Evolutionary conservation across 768 basidiomycete genomes (phyloP).

Genomic region (Leccinum pellstonianum): DNA sequence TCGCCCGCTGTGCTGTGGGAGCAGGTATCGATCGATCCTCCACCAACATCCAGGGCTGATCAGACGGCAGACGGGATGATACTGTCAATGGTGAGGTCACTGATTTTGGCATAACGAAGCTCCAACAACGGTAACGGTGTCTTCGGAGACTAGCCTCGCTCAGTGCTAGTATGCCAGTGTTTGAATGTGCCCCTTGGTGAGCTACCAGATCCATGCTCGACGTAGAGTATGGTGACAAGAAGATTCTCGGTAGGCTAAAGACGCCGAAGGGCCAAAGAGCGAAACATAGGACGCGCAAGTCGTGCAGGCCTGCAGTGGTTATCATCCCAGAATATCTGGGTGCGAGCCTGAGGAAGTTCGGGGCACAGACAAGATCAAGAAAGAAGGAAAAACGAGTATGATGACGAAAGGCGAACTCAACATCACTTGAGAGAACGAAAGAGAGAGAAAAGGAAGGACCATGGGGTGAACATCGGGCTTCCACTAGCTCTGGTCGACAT

Average conservation of each 20-base stretch:
- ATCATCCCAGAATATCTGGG: slow-evolving; percentile 71
- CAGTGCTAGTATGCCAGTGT: too few relatives aligned
- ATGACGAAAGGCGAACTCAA: slow-evolving; percentile 22
- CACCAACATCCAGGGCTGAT: not conserved
- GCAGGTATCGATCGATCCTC: too few relatives aligned
- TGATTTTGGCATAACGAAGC: slow-evolving; percentile 52
- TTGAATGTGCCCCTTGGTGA: too few relatives aligned
- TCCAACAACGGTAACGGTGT: slow-evolving; percentile 70
- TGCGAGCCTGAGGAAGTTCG: not conserved
- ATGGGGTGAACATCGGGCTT: too few relatives aligned
- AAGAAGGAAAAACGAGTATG: too few relatives aligned
- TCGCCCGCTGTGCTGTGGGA: too few relatives aligned
- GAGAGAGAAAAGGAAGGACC: not conserved
- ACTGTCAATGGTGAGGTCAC: slow-evolving; percentile 43
- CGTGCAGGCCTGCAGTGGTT: slow-evolving; percentile 24
- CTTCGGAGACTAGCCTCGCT: slow-evolving; percentile 56
- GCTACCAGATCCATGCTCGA: slow-evolving; percentile 68
- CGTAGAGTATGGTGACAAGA: slow-evolving; percentile 27
- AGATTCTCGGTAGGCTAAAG: slow-evolving; percentile 35
- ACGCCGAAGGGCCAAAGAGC: slow-evolving; percentile 24
- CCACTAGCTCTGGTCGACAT: too few relatives aligned
- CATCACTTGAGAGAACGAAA: slow-evolving; percentile 1
- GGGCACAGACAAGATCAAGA: too few relatives aligned
- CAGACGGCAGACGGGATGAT: not conserved
- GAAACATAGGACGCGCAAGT: slow-evolving; percentile 38